Conservation (phyloP, 352 stramenopile species). For the Phytophthora litchii region DNA sequence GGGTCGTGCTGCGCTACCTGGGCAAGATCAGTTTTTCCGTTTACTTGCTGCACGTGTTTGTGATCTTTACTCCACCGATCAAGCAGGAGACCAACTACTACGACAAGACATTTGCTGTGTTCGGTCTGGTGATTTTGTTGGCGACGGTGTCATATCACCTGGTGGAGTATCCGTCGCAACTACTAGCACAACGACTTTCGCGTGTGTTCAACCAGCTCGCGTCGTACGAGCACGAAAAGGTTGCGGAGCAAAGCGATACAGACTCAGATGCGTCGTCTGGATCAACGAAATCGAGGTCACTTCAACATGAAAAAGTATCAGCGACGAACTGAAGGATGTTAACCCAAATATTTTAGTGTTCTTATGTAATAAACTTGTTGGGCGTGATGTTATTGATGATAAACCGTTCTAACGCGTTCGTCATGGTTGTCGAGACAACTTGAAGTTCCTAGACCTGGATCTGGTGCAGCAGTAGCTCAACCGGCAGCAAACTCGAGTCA, state of each 20-base stretch:
- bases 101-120: constrained; percentile 22
- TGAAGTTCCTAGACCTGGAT: constrained; percentile 33
- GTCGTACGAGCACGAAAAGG: constrained; percentile 20
- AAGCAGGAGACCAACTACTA: constrained; percentile 17
- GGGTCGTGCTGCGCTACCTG: constrained; percentile 32
- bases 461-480: constrained; percentile 68
- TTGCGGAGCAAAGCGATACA: constrained; percentile 17
- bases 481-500: constrained; percentile 64
- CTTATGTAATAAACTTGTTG: neutral
- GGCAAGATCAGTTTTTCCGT: constrained; percentile 49
- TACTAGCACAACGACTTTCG: constrained; percentile 16
- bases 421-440: neutral
- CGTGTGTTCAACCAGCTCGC: constrained; percentile 8
- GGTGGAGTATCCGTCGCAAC: constrained; percentile 42
- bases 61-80: constrained; percentile 23
- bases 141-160: constrained; percentile 39
- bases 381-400: neutral
- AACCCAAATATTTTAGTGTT: neutral
- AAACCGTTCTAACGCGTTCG: neutral
- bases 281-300: neutral
- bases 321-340: neutral
- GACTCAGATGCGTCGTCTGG: constrained; percentile 8
- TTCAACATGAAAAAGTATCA: constrained; percentile 2
- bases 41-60: constrained; percentile 49
- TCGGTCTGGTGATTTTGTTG: constrained; percentile 30